Evolutionary conservation across 2,329 filamentous ascomycete species (phyloP).

Genomic region (Diaporthe humulicola): DNA sequence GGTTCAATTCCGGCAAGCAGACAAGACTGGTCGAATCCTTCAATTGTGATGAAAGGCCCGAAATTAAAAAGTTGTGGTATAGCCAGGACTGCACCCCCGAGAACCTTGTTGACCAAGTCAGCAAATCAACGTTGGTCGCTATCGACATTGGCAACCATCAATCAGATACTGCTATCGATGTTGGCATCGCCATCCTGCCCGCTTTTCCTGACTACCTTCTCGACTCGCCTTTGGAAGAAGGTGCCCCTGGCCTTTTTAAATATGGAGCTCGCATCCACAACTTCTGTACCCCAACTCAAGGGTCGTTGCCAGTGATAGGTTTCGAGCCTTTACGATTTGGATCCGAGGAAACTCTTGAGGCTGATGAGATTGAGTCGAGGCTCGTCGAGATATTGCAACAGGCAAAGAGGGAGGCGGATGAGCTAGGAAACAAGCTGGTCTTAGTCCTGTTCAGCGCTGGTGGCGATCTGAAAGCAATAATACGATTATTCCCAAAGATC

Average conservation of each 20-base stretch:
- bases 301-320: neutral
- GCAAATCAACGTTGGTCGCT: conserved; percentile 7
- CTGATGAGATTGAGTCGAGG: neutral
- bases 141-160: conserved; percentile 11
- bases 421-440: conserved; percentile 9
- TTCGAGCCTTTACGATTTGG: neutral
- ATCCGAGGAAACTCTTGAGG: conserved; percentile 1
- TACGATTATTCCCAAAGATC: neutral
- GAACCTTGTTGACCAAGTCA: conserved; percentile 16
- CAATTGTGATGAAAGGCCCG: neutral
- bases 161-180: neutral
- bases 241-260: neutral
- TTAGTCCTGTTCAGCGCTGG: neutral
- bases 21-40: neutral
- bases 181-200: conserved; percentile 3
- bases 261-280: conserved; percentile 13
- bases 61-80: neutral
- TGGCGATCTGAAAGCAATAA: neutral
- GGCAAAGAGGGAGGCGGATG: neutral
- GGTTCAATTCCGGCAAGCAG: neutral
- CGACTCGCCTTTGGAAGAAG: neutral
- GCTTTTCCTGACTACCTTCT: neutral
- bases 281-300: conserved; percentile 9
- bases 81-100: conserved; percentile 18
- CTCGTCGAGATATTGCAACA: conserved; percentile 16